Evolutionary conservation across 805 yeast species (phyloP), one percentile per base, ranked within the genome.

Genomic region (Yamadazyma sp.): DNA sequence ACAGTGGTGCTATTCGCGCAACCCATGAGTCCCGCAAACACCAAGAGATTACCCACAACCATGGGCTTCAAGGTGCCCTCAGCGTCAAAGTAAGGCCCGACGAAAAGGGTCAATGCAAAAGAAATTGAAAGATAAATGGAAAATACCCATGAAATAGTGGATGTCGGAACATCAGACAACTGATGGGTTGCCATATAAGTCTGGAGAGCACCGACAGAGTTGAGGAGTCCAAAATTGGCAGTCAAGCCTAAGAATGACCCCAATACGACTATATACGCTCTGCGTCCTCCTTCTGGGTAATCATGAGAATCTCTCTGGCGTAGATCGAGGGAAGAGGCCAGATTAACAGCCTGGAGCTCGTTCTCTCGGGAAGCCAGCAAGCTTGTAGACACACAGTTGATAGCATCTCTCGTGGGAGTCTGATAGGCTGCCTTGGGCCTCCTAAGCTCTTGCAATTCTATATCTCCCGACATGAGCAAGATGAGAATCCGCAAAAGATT

Each of bases 81-180:
- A 29, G 75, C 60, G 55, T 83, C 90, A 52, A 82, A 84, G 29
- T 77, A 59, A 5, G 78, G 75, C 1, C 84, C 88, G 10, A 75
- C 71, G 15, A 77, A 54, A 5, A 54, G 44, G 3, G 62, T 59
- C 11, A 52, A 32, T 6, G 47, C 48, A 36, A 56, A 61, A 6
- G 68, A 50, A 8, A 66, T 40, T 11, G 62, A 47, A 42, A 62
- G 42, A 44, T 59, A 63, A 31, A 66, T 57, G 22, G 69, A 63
- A 42, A 66, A 66, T 25, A 64, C 62, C 71, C 71, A 64, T n/a
- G 70, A 56, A 1, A 64, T 45, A 0, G 67, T 58, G 7, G 61
- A 49, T 4, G 65, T 55, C 3, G 48, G 35, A 4, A 50, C 53
- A 19, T 49, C 47, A 2, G 53, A 53, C 28, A 66, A 49, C 44